phyloP scores from a whole-genome alignment of 768 basidiomycete genomes.

The Leccinellum rugosiceps region DNA sequence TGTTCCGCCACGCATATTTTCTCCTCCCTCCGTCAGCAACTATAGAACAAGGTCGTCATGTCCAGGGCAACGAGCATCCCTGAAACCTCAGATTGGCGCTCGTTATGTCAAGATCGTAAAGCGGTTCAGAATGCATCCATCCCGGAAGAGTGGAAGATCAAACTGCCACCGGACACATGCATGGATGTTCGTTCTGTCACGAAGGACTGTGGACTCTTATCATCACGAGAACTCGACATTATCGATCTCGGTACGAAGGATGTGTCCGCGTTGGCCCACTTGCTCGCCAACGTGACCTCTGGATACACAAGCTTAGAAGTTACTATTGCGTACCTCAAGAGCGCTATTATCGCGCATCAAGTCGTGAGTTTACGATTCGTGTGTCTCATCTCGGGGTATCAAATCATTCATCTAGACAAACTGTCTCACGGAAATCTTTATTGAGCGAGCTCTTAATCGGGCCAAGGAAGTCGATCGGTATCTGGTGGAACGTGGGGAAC shows the following conservation, averaged over 20 bases:
- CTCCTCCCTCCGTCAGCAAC: not conserved
- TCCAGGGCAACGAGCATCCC: not conserved
- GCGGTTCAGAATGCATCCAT: slow-evolving; percentile 23
- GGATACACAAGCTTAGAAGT: slow-evolving; percentile 27
- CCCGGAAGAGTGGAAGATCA: slow-evolving; percentile 22
- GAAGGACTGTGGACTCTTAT: slow-evolving; percentile 22
- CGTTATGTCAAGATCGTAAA: slow-evolving; percentile 18
- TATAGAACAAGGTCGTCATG: not conserved
- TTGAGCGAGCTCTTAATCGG: slow-evolving; percentile 24
- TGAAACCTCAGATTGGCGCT: slow-evolving; percentile 17
- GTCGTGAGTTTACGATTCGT: slow-evolving; percentile 11
- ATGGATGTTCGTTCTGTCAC: slow-evolving; percentile 21
- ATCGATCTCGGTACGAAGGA: slow-evolving; percentile 25
- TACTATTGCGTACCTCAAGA: slow-evolving; percentile 29
- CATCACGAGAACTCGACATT: slow-evolving; percentile 19
- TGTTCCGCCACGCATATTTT: not conserved
- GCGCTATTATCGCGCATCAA: slow-evolving; percentile 27
- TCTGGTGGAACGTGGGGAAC: slow-evolving; percentile 15
- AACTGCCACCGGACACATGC: slow-evolving; percentile 13
- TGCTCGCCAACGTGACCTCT: slow-evolving; percentile 19
- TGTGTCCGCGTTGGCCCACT: slow-evolving; percentile 18
- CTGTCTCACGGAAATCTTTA: slow-evolving; percentile 27
- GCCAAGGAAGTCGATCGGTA: slow-evolving; percentile 26
- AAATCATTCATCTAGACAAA: slow-evolving; percentile 17
- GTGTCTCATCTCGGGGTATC: not conserved